Percentiles rank a stretch among this genome's conserved stretches.
These are phyloP conservation scores for Beauveria sp. DNA, from an alignment of 2,329 filamentous ascomycete species.

Conservation along the genomic window DNA sequence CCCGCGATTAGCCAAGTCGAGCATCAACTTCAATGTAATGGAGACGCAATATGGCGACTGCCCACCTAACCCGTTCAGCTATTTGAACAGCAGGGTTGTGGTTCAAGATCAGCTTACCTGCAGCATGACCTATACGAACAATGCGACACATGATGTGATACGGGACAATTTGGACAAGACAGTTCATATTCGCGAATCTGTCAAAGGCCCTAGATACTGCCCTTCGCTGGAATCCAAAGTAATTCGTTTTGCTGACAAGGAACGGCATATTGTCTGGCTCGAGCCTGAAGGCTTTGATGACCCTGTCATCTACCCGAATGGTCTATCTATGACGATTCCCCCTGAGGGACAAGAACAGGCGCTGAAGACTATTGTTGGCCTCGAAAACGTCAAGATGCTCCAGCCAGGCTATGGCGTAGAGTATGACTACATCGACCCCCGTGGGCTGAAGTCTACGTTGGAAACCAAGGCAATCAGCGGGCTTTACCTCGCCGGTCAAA, in stretches of 20 bases:
- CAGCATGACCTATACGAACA: slow-evolving; percentile 81
- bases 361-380: slow-evolving; percentile 77
- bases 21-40: slow-evolving; percentile 70
- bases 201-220: slow-evolving; percentile 91
- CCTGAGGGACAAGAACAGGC: slow-evolving; percentile 77
- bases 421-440: slow-evolving; percentile 96
- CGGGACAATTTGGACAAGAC: slow-evolving; percentile 89
- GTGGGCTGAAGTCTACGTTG: slow-evolving; percentile 76
- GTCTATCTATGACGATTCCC: slow-evolving; percentile 93
- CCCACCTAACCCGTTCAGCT: slow-evolving; percentile 85
- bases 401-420: slow-evolving; percentile 96
- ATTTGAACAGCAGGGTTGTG: slow-evolving; percentile 69
- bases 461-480: slow-evolving; percentile 90
- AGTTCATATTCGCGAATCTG: slow-evolving; percentile 90
- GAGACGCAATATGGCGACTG: slow-evolving; percentile 74
- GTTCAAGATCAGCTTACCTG: slow-evolving; percentile 81
- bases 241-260: slow-evolving; percentile 74
- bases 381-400: slow-evolving; percentile 85
- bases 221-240: slow-evolving; percentile 93
- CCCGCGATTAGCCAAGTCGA: slow-evolving; percentile 71
- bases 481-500: slow-evolving; percentile 88
- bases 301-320: slow-evolving; percentile 90
- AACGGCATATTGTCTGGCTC: slow-evolving; percentile 86
- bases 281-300: slow-evolving; percentile 93
- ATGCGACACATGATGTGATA: slow-evolving; percentile 73